Percentiles rank a stretch among this genome's conserved stretches.
Conservation (phyloP, 306 rosid genomes). For the Cercis canadensis region DNA sequence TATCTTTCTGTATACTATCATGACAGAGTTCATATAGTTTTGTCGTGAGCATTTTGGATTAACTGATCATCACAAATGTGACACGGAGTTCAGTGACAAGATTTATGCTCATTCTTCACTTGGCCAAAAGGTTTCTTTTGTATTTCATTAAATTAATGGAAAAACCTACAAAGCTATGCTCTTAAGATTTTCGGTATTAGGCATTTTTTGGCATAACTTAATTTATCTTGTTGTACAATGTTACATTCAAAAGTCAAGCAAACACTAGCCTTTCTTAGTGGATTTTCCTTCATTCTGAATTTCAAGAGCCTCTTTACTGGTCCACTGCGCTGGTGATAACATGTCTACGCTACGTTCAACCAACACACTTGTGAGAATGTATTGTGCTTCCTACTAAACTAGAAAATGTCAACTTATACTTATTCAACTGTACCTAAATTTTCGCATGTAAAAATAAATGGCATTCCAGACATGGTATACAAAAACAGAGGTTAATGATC, state of each 20-base stretch:
- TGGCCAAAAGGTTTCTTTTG: conserved; percentile 22
- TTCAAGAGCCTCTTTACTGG: conserved; percentile 10
- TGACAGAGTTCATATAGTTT: conserved; percentile 38
- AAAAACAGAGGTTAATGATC: too few species aligned
- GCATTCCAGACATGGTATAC: too few species aligned
- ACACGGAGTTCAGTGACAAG: conserved; percentile 30
- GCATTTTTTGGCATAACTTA: conserved; percentile 35
- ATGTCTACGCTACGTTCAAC: conserved; percentile 11
- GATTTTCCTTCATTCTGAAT: conserved; percentile 12
- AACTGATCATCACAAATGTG: conserved; percentile 24
- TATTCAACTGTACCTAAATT: too few species aligned
- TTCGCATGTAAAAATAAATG: too few species aligned
- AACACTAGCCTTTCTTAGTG: conserved; percentile 3
- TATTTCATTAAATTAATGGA: conserved; percentile 37
- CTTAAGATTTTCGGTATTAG: conserved; percentile 36
- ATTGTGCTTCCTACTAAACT: conserved; percentile 12
- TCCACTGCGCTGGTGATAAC: not conserved
- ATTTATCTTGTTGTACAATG: conserved; percentile 41
- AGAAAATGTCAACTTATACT: not conserved
- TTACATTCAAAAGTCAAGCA: conserved; percentile 34
- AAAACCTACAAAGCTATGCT: conserved; percentile 38
- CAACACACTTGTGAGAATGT: not conserved
- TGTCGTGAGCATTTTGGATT: conserved; percentile 45
- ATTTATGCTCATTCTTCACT: conserved; percentile 34
- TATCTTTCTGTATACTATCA: conserved; percentile 33